Base-by-base conservation (phyloP, 2,329 filamentous ascomycete genomes). In the Rachicladosporium sp. region DNA sequence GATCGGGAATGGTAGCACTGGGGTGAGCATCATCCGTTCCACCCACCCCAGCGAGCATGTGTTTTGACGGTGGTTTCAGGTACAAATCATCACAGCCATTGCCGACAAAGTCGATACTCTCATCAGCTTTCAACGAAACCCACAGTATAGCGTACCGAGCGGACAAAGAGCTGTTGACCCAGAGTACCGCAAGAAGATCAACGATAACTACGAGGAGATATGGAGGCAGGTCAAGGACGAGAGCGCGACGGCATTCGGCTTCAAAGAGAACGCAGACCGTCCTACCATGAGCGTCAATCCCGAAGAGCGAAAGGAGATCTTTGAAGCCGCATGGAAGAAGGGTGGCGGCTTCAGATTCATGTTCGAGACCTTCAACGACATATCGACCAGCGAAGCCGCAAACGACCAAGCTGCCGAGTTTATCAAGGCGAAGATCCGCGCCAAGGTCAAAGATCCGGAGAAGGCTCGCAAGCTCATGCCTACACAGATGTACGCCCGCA, bases 401-500 rank as follows among this genome's bases (percentile, higher is more conserved):
- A 57, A 68, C 39, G 57, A 73, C 29, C 78, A 78, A 68, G 61
- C 62, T 19, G 51, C 65, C 29, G 65, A 75, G 0, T 58, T 80
- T 0, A 59, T 61, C 36, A 48, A 48, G 23, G 42, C 42, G n/a
- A 63, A 64, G 47, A 62, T 57, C 30, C 32, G 36, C 4, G 33
- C 36, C 15, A 41, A 37, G 3, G 43, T 57, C 1, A 65, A 67
- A 36, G 73, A 76, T 44, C 71, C 74, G 0, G 68, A 73, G 23
- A 60, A 80, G 6, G 54, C 71, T 1, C 63, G 74, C 2, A 61
- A 67, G 12, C 63, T 82, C 2, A 61, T 78, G 4, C 78, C 79
- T 0, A 70, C 76, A 44, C 81, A 78, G 48, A 73, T 7, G 70
- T 75, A 51, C 81, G 78, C 47, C 67, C 76, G 10, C 68, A 76